Evolutionary conservation across 176 grass and related monocot species (phyloP).

Genomic region (Paspalum vaginatum): DNA sequence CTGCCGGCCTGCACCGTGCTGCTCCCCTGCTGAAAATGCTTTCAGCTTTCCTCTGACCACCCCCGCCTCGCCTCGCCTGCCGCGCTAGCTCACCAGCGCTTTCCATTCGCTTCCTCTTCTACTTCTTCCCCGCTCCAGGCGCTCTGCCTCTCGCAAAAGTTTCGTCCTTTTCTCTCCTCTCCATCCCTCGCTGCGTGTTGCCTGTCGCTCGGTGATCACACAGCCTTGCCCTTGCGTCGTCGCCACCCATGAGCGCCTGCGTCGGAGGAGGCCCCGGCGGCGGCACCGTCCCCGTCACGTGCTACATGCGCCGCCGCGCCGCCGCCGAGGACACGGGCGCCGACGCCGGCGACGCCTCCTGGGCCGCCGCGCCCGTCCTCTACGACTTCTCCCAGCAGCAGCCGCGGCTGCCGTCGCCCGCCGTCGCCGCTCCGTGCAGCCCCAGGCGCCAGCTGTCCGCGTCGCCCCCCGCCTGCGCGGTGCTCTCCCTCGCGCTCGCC

Average conservation of each 20-base stretch:
- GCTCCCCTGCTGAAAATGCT: too few species aligned
- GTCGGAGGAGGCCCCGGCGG: background rate
- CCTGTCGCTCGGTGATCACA: background rate
- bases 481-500: background rate
- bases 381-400: conserved; percentile 43
- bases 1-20: too few species aligned
- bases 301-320: conserved; percentile 46
- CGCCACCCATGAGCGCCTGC: conserved; percentile 27
- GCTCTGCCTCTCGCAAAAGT: background rate
- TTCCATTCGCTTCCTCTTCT: too few species aligned
- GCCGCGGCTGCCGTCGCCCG: background rate
- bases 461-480: background rate
- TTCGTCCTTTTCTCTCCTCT: conserved; percentile 6
- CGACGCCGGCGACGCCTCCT: conserved; percentile 51
- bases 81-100: too few species aligned
- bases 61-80: too few species aligned
- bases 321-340: background rate
- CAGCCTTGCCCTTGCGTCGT: background rate
- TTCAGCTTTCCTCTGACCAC: too few species aligned
- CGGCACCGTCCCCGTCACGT: conserved; percentile 40
- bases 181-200: too few species aligned
- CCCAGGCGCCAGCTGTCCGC: background rate
- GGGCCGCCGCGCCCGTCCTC: conserved; percentile 46
- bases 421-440: background rate
- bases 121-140: background rate